Evolutionary conservation across 495 filamentous ascomycete species (phyloP).

Genomic region (Penicillium chermesinum): DNA sequence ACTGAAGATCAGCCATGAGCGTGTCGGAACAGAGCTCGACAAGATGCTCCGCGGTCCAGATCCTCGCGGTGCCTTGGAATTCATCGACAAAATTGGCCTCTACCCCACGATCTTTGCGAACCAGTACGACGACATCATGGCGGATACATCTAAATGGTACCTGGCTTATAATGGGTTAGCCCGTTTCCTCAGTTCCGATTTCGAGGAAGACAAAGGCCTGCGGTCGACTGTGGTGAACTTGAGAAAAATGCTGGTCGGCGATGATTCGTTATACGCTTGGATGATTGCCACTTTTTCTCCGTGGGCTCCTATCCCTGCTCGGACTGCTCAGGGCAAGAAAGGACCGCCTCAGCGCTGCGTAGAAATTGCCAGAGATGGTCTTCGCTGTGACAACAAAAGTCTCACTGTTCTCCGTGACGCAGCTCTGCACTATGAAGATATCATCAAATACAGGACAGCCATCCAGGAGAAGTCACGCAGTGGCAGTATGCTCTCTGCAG

Average conservation of each 20-base stretch:
- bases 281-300: constrained; percentile 67
- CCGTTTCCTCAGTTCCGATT: constrained; percentile 19
- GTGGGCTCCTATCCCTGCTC: constrained; percentile 58
- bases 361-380: constrained; percentile 64
- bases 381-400: constrained; percentile 72
- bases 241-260: constrained; percentile 51
- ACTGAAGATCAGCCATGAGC: constrained; percentile 87
- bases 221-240: constrained; percentile 15
- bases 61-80: constrained; percentile 60
- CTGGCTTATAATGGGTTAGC: constrained; percentile 37
- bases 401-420: constrained; percentile 60
- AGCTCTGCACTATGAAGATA: constrained; percentile 51
- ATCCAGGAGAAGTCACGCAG: constrained; percentile 19
- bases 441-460: constrained; percentile 54
- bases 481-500: constrained; percentile 34
- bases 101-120: constrained; percentile 72
- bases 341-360: constrained; percentile 49
- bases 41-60: constrained; percentile 85
- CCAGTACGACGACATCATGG: constrained; percentile 44
- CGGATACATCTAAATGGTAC: constrained; percentile 39
- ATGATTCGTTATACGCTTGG: constrained; percentile 63
- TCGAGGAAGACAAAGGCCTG: constrained; percentile 9
- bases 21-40: constrained; percentile 74
- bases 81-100: constrained; percentile 68
- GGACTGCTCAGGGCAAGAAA: constrained; percentile 33